phyloP scores from a whole-genome alignment of 1,284 basidiomycete species.

The Sutorius eximius region DNA sequence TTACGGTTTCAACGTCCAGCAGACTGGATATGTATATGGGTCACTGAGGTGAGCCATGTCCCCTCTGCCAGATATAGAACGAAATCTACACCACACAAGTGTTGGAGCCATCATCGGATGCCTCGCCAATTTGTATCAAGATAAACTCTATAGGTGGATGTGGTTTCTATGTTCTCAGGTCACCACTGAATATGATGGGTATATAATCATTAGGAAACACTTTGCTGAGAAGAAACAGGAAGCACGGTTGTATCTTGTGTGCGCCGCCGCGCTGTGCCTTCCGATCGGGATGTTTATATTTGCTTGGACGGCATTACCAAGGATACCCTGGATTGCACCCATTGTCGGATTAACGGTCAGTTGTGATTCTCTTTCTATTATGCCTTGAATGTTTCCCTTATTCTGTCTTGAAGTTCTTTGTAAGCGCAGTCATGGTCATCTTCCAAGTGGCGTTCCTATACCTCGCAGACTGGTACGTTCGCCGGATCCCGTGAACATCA shows the following conservation, averaged over 20 bases:
- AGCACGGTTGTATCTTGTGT: conserved; percentile 58
- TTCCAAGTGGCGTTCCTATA: conserved; percentile 69
- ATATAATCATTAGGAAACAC: conserved; percentile 14
- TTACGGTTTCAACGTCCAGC: conserved; percentile 65
- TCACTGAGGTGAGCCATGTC: conserved; percentile 51
- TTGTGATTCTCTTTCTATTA: neutral
- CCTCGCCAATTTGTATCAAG: conserved; percentile 60
- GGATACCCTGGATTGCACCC: conserved; percentile 43
- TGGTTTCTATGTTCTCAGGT: neutral
- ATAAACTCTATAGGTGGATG: conserved; percentile 60
- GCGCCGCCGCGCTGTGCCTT: conserved; percentile 52
- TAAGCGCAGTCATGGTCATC: conserved; percentile 56
- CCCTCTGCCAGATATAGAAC: neutral
- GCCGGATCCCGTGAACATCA: neutral
- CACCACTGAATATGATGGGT: neutral
- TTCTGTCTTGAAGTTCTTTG: conserved; percentile 48
- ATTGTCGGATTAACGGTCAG: conserved; percentile 43
- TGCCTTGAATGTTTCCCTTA: neutral
- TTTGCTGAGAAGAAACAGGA: conserved; percentile 52
- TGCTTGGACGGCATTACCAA: conserved; percentile 41
- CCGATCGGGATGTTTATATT: conserved; percentile 53
- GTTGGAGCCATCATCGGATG: conserved; percentile 65
- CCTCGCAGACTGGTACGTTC: conserved; percentile 64
- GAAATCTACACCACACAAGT: conserved; percentile 36
- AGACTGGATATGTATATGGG: conserved; percentile 63